Percentiles rank a stretch among this genome's conserved stretches.
Evolutionary conservation across 1,139 yeast genomes (phyloP).

Genomic region (Saccharomyces hybrid): DNA sequence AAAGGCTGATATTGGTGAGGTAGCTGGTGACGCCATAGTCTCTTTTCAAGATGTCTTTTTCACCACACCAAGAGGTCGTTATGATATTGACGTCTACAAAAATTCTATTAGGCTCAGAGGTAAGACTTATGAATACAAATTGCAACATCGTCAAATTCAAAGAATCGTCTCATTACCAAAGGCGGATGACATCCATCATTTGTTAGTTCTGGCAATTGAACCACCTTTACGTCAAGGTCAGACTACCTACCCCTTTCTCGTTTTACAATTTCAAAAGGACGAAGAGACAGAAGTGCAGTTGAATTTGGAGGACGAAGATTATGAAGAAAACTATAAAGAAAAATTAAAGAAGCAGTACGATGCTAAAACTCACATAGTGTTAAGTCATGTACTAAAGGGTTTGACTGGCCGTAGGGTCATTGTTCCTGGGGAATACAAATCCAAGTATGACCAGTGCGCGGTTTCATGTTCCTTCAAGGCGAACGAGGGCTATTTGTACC

Average conservation of each 20-base stretch:
- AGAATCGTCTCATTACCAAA: conserved; percentile 87
- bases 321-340: conserved; percentile 66
- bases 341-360: conserved; percentile 67
- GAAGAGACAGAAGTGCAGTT: conserved; percentile 90
- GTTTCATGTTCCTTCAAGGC: conserved; percentile 91
- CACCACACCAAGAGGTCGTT: conserved; percentile 97
- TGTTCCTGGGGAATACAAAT: conserved; percentile 78
- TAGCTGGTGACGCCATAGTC: conserved; percentile 94
- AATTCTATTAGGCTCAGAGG: conserved; percentile 88
- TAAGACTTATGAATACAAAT: conserved; percentile 93
- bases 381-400: conserved; percentile 86
- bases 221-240: conserved; percentile 95
- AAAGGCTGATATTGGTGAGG: conserved; percentile 90
- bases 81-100: conserved; percentile 91
- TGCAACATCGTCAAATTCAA: conserved; percentile 85
- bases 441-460: conserved; percentile 71
- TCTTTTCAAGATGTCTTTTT: conserved; percentile 86
- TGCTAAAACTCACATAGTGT: conserved; percentile 81
- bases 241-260: conserved; percentile 89
- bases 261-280: conserved; percentile 78
- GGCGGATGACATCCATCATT: conserved; percentile 87
- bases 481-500: conserved; percentile 86
- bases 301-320: conserved; percentile 78
- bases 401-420: conserved; percentile 79
- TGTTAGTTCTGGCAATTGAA: conserved; percentile 81